Conservation (phyloP, 2,329 filamentous ascomycete genomes). For the Colletotrichum endophyticum region DNA sequence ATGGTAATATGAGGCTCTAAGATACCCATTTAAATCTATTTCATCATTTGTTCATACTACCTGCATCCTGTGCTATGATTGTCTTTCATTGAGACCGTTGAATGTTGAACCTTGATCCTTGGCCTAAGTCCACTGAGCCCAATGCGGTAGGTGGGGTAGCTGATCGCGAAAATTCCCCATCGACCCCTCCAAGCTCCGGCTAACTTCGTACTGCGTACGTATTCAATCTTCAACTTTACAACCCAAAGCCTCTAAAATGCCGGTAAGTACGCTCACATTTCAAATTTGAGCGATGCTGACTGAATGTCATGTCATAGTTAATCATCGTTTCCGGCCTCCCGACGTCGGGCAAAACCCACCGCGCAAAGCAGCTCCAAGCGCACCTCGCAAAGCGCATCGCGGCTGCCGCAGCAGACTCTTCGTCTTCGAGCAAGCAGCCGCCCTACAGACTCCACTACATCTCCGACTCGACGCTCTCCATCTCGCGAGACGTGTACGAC, state of each 20-base stretch:
- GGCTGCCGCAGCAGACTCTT: constrained; percentile 31
- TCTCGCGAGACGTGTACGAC: constrained; percentile 75
- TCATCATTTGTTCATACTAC: background rate
- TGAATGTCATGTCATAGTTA: constrained; percentile 55
- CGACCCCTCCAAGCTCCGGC: background rate
- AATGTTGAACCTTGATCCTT: background rate
- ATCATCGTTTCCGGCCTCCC: constrained; percentile 72
- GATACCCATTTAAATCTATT: background rate
- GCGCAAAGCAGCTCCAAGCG: constrained; percentile 68
- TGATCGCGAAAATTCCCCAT: constrained; percentile 6
- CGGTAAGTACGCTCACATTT: background rate
- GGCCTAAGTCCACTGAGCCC: background rate
- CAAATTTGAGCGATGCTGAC: background rate
- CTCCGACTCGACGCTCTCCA: constrained; percentile 73
- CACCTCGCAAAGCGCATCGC: constrained; percentile 67
- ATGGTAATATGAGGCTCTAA: background rate
- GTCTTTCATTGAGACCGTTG: background rate
- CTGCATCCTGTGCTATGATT: background rate
- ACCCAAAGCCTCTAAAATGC: background rate
- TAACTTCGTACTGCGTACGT: background rate
- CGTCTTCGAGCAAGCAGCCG: constrained; percentile 17
- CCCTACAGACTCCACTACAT: constrained; percentile 75
- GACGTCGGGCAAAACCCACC: constrained; percentile 71
- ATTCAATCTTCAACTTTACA: background rate
- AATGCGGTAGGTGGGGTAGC: constrained; percentile 17